Base-by-base conservation (phyloP, 1,284 basidiomycete species). In the Phellopilus nigrolimitatus region DNA sequence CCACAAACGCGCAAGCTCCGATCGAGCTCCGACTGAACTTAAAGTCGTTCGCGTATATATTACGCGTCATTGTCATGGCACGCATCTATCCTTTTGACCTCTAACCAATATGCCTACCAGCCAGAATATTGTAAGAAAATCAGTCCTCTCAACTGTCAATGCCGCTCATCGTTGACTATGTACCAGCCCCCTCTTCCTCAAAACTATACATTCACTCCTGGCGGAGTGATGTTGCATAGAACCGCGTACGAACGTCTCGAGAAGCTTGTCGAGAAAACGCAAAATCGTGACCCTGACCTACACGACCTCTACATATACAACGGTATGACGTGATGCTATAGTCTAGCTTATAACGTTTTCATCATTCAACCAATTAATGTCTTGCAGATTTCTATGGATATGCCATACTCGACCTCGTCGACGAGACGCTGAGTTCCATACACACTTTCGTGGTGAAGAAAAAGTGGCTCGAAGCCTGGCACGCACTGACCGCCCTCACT, bases 261-360 rank as follows among this genome's bases (percentile, higher is more conserved):
- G 10, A 65, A 67, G 22, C 60, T 71, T 10, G 44, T 68, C 30
- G 57, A 66, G 31, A 57, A 70, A 50, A 61, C 67, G 3, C 53
- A 61, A 7, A 65, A 70, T n/a, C 59, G 70, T 24, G 62, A 71
- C 54, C 71, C 69, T 8, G 70, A 73, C 52, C 55, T 47, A 21
- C 66, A 65, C 42, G 64, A 63, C 43, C 68, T 73, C 64, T 69
- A 70, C 51, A 65, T 71, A 37, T 71, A 69, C 58, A 70, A 72
- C 50, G 68, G 71, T 70, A 44, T 31, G 64, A 15, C 27, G 9
- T 5, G 17, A 44, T 28, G 25, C 25, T 30, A 4, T 9, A 17
- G n/a, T 3, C 25, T 28, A 25, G n/a, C 13, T 13, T 44, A n/a
- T 15, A 19, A 13, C 15, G 31, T 4, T 44, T 15, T 10, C 17